Percentiles rank a stretch among this genome's conserved stretches.
Conservation (phyloP, 2,329 filamentous ascomycete genomes). For the Endothia cerciana region DNA sequence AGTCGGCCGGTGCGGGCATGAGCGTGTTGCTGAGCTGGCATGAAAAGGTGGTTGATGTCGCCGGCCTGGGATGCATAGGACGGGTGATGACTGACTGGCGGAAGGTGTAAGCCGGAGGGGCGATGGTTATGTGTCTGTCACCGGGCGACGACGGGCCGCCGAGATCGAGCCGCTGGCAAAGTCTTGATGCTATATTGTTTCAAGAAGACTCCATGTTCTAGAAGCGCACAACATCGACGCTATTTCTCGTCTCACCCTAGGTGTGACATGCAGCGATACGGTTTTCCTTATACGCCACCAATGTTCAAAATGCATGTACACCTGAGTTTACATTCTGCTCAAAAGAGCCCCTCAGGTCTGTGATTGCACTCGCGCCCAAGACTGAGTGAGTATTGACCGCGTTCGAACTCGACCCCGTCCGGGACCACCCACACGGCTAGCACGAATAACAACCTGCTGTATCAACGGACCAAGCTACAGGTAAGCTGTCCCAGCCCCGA, state of each 20-base stretch:
- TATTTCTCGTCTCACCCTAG: neutral
- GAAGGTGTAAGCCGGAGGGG: conserved; percentile 64
- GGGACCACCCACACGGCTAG: neutral
- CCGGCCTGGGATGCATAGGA: conserved; percentile 87
- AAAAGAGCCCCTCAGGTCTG: no score
- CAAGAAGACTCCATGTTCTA: conserved; percentile 4
- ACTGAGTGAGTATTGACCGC: neutral
- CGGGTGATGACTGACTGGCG: conserved; percentile 96
- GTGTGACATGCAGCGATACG: neutral
- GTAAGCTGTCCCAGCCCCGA: neutral
- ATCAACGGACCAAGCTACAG: no score
- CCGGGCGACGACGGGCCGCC: neutral
- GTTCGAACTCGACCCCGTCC: neutral
- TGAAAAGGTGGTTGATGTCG: conserved; percentile 95
- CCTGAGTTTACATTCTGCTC: neutral
- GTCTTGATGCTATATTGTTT: neutral
- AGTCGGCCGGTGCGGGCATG: conserved; percentile 85
- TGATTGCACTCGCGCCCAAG: neutral
- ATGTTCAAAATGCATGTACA: neutral
- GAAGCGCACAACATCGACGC: neutral
- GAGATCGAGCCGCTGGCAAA: neutral
- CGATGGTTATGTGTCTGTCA: neutral
- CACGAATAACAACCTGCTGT: neutral
- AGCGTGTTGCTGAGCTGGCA: conserved; percentile 98
- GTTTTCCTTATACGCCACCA: neutral